Evolutionary conservation across 1,139 yeast genomes (phyloP), one percentile per base, ranked within the genome.

Genomic region (Saccharomyces hybrid): DNA sequence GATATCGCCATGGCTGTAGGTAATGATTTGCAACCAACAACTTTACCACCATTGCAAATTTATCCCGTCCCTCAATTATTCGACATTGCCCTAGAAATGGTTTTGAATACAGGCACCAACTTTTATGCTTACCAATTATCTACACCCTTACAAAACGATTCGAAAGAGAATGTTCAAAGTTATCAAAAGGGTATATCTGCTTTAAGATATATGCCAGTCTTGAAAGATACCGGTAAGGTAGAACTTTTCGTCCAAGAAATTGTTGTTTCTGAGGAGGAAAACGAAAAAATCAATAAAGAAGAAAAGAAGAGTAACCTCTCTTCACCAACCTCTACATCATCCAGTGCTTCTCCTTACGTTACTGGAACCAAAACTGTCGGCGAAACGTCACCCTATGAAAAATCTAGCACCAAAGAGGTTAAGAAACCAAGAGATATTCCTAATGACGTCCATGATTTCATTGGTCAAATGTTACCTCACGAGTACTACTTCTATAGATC

Each of bases 401-500:
- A 42, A 13, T 38, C 13, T 5, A 1, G 44, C 2, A 9, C 44
- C 6, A 42, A 46, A 14, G 50, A 50, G 26, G 27, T 50, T 41
- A 47, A 25, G 20, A 47, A 44, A 28, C 47, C 54, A 23, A 48
- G 51, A 11, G 50, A 47, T 20, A 59, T 76, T 30, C 98, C 98
- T 5, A 80, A 81, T 58, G 95, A 90, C 68, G 76, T 88, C 23
- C 95, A 88, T 66, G 93, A 86, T 51, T 80, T 91, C 52, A 78
- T 93, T 52, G 90, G 96, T 4, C 91, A 88, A 68, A 80, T 95
- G 65, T 75, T 93, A 53, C 96, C 98, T 1, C 88, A 90, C 50
- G 98, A 91, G 71, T 76, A 87, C 49, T 85, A 83, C 66, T 89
- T 86, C 66, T 93, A 90, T 70, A 82, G 84, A 65, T 84, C 95